phyloP scores from a whole-genome alignment of 2,329 filamentous ascomycete species.

The Leptographium wingfieldii region DNA sequence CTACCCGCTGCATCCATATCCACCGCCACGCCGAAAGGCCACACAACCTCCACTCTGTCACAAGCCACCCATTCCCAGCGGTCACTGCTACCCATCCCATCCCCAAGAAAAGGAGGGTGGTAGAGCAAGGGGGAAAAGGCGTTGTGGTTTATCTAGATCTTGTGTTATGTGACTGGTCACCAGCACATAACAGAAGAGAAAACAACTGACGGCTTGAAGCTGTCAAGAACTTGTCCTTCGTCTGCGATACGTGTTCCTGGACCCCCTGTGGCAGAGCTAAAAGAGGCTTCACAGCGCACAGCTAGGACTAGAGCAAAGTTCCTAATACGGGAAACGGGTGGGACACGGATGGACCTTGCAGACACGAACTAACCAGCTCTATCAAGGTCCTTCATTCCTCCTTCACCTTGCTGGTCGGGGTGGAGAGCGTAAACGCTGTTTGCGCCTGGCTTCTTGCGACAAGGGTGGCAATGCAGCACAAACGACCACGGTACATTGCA shows the following conservation, averaged over 20 bases:
- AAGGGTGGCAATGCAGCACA: neutral
- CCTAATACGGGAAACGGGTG: neutral
- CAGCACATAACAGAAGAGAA: slow-evolving; percentile 12
- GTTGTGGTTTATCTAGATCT: slow-evolving; percentile 27
- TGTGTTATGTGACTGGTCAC: slow-evolving; percentile 37
- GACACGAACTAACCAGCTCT: neutral
- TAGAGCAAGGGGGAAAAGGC: slow-evolving; percentile 5
- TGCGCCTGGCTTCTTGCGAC: neutral
- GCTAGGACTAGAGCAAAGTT: neutral
- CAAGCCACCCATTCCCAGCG: neutral
- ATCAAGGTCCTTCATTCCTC: neutral
- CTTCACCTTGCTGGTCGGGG: neutral
- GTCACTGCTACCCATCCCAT: slow-evolving; percentile 1
- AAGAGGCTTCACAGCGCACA: neutral
- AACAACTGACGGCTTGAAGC: neutral
- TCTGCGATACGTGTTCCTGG: neutral
- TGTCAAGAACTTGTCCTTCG: slow-evolving; percentile 5
- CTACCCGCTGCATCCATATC: neutral
- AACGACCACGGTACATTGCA: neutral
- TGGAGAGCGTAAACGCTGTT: neutral
- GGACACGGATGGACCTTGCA: neutral
- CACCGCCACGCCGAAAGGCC: neutral
- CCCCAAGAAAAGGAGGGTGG: neutral
- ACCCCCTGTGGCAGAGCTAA: neutral
- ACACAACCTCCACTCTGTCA: neutral